Evolutionary conservation across 768 basidiomycete genomes (phyloP), one percentile per base, ranked within the genome.

Genomic region (Stropharia rugosoannulata): DNA sequence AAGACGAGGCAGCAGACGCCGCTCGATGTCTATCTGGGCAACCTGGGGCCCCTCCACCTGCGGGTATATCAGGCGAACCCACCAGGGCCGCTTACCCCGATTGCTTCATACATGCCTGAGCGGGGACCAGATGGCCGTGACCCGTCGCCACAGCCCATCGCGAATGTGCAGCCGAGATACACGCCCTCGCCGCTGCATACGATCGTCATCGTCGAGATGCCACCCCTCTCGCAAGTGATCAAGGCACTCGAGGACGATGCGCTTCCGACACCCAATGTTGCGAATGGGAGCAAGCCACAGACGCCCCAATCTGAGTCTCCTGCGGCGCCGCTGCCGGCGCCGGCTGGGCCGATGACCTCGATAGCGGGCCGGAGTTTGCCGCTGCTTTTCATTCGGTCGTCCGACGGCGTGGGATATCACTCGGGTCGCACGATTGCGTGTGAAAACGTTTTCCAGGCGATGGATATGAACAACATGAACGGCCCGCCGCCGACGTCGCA

Each of bases 361-460:
- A 81, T 90, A 46, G 67, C 83, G 2, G 86, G 87, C 7, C 82
- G 87, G 50, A 89, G 80, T 60, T 75, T 94, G 4, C 92, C 92
- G 0, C 66, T 94, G 61, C 68, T 94, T 38, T 93, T 94, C 66
- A 92, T 94, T 55, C 84, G 92, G 32, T 76, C 87, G 13, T 81
- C 76, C 40, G 92, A 94, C 62, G 90, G 93, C n/a, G 85, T 93
- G 29, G 92, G 92, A 4, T 94, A 93, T 68, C 90, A 93, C 67
- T 93, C 93, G 18, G 91, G 91, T 37, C 82, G 90, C 59, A 89
- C 87, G 41, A 84, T 94, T 55, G 81, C 89, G 15, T 90, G 89
- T 66, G 91, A 93, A 67, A 89, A 89, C 64, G 81, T 89, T 15
- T 89, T 90, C 70, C 84, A 86, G 63, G 70, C 76, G 13, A 80